Evolutionary conservation across 352 stramenopile species (phyloP), one percentile per base, ranked within the genome.

Genomic region (Phytopythium vexans): DNA sequence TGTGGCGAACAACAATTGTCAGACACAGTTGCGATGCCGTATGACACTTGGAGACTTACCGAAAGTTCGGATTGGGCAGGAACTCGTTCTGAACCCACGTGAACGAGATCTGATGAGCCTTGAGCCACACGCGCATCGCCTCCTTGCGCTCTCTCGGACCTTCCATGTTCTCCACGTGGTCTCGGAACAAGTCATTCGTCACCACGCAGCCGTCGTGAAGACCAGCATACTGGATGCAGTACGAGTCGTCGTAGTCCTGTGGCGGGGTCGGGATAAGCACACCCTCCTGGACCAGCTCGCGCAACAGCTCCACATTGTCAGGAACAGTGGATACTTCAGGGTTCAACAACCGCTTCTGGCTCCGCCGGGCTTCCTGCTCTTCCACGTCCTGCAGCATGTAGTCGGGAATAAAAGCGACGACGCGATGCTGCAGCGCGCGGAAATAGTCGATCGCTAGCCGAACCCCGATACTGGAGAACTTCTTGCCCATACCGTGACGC

Each of bases 211-310:
- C 82, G 43, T 87, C 62, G 42, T 95, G 72, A 34, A 76, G 64
- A 9, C 75, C 75, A 36, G 84, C 83, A 56, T 96, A 96, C 47
- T 90, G 81, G 62, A 96, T 96, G 72, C 86, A 94, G 67, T 96
- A 96, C 40, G 83, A 86, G 57, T 96, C 87, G 60, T 96, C 87
- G 58, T 94, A 96, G 58, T 96, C 87, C 43, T 94, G 84, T 10
- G 86, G 65, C 4, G 87, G 87, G 8, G 87, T 96, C 3, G 82
- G 74, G 42, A 96, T 70, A 15, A 96, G 39, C 6, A 90, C 54
- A 1, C 87, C 86, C 45, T 88, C 67, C 9, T 87, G 70, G 16
- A 92, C 66, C 60, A 96, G 73, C 6, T 52, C 38, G 53, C 88
- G 68, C 36, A 96, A 65, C 36, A 96, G 59, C 32, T 56, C 59